A percentile compares a stretch with the other conserved stretches of the same genome.
Evolutionary conservation across 2,329 filamentous ascomycete species (phyloP).

Genomic region (Trichoderma sp.): DNA sequence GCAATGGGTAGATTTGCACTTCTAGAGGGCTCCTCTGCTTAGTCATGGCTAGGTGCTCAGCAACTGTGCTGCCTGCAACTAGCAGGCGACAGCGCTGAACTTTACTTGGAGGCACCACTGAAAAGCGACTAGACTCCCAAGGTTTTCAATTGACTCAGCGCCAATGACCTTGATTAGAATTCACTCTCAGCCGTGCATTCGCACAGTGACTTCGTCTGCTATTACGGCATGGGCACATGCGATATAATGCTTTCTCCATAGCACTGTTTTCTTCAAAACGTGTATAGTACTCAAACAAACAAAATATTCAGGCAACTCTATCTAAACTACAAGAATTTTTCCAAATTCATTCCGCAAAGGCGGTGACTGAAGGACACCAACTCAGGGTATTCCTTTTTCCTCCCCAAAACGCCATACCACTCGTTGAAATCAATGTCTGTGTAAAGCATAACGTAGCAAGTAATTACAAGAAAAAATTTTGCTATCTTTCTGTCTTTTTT

Average conservation of each 20-base stretch:
- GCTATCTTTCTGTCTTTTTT: background rate
- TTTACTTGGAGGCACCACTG: background rate
- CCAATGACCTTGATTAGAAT: background rate
- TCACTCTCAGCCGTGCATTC: background rate
- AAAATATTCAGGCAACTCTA: background rate
- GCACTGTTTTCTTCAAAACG: background rate
- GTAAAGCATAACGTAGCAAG: conserved; percentile 10
- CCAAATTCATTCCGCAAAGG: background rate
- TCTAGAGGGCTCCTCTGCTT: conserved; percentile 28
- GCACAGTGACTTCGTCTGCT: background rate
- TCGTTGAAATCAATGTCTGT: conserved; percentile 20
- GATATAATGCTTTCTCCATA: background rate
- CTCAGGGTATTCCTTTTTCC: background rate
- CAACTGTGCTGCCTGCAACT: background rate
- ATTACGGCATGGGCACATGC: background rate
- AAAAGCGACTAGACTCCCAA: background rate
- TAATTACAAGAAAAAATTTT: conserved; percentile 24
- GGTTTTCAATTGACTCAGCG: background rate
- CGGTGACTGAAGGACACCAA: background rate
- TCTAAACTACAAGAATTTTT: background rate
- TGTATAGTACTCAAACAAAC: background rate
- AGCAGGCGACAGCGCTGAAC: conserved; percentile 14
- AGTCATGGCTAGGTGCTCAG: conserved; percentile 18
- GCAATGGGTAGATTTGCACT: conserved; percentile 36
- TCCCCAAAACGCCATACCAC: conserved; percentile 9